Conservation (phyloP, 2,329 filamentous ascomycete genomes). For the Trichoderma sp. region DNA sequence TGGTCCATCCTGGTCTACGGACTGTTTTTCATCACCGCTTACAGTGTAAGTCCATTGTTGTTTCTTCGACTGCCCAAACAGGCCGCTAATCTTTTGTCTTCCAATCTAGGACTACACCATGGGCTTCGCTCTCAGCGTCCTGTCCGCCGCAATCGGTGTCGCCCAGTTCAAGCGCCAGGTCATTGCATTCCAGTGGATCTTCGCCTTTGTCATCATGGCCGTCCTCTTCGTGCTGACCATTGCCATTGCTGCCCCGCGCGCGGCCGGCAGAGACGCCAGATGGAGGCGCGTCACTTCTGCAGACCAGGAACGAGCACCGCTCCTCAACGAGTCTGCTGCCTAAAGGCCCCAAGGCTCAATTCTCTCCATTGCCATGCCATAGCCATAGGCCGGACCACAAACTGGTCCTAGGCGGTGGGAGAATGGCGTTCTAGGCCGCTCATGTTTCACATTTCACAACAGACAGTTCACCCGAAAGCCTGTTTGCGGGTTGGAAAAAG, state of each 20-base stretch:
- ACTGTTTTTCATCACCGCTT: conserved; percentile 70
- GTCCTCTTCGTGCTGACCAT: conserved; percentile 71
- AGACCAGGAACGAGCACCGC: conserved; percentile 62
- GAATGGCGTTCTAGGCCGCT: not conserved
- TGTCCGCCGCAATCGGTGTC: conserved; percentile 74
- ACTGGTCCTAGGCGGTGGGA: not conserved
- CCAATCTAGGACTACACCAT: conserved; percentile 66
- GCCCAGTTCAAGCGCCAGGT: conserved; percentile 72
- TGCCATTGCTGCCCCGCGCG: conserved; percentile 63
- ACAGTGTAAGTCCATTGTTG: conserved; percentile 57
- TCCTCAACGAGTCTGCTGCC: conserved; percentile 52
- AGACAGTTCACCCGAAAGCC: conserved; percentile 1
- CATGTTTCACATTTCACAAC: conserved; percentile 12
- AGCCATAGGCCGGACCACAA: not conserved
- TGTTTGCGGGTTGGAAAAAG: conserved; percentile 8
- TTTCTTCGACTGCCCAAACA: not conserved
- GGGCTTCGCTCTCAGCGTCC: conserved; percentile 74
- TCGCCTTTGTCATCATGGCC: conserved; percentile 80
- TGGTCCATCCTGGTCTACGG: conserved; percentile 82
- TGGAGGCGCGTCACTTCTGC: conserved; percentile 48
- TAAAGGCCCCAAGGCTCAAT: not conserved
- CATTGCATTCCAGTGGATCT: conserved; percentile 88
- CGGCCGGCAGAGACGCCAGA: conserved; percentile 59
- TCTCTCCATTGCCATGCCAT: not conserved
- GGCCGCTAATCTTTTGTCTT: not conserved